These are phyloP conservation scores for Phialemoniopsis sp. DNA, from an alignment of 2,329 filamentous ascomycete species.

Conservation along the genomic window DNA sequence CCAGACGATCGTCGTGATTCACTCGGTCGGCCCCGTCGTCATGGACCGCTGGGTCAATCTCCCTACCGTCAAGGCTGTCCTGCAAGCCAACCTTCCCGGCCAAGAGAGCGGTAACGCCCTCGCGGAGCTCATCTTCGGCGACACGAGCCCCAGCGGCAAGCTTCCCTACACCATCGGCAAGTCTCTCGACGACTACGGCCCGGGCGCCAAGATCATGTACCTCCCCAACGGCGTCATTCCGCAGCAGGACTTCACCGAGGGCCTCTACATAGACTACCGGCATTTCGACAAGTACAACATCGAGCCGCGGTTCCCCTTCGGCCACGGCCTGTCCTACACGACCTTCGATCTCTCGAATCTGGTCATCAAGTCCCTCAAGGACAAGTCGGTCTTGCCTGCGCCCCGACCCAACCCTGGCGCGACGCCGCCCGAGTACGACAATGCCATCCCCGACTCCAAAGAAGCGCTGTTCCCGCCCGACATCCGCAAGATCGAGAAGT, in stretches of 20 bases:
- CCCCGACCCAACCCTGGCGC: constrained; percentile 33
- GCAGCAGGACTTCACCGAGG: constrained; percentile 80
- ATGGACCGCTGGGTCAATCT: constrained; percentile 78
- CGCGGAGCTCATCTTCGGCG: constrained; percentile 74
- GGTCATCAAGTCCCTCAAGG: constrained; percentile 37
- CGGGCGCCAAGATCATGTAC: constrained; percentile 65
- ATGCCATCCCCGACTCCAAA: constrained; percentile 47
- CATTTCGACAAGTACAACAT: constrained; percentile 77
- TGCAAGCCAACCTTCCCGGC: constrained; percentile 82
- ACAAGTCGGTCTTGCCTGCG: constrained; percentile 37
- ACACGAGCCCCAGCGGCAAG: constrained; percentile 71
- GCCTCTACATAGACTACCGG: constrained; percentile 84
- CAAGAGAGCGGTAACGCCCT: constrained; percentile 84
- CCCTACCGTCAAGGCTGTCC: constrained; percentile 70
- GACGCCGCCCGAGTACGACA: constrained; percentile 50
- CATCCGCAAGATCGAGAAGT: constrained; percentile 61
- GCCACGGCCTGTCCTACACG: constrained; percentile 81
- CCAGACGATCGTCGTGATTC: constrained; percentile 77
- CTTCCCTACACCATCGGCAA: constrained; percentile 85
- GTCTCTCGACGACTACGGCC: constrained; percentile 70
- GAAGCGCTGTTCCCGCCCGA: constrained; percentile 56
- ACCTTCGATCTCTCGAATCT: constrained; percentile 59
- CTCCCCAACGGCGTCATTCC: constrained; percentile 65
- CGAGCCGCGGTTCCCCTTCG: constrained; percentile 78
- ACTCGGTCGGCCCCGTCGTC: constrained; percentile 79